Base-by-base conservation (phyloP, 768 basidiomycete species). In the Auriscalpium vulgare region DNA sequence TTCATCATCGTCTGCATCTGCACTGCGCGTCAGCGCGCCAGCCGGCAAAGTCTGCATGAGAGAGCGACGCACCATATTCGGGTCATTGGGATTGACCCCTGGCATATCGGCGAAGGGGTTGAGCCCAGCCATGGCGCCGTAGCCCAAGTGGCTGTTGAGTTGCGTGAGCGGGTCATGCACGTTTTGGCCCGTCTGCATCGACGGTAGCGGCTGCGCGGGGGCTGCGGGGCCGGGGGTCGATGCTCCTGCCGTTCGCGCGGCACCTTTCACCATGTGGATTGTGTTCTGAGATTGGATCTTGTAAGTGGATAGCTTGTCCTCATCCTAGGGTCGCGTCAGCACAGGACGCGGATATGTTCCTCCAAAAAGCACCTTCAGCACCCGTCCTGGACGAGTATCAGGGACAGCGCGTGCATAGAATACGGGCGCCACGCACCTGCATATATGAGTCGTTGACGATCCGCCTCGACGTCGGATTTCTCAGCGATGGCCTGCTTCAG, bases 251-350 rank as follows among this genome's bases (percentile, higher is more conserved):
- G 67, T 49, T 8, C 85, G 79, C 1, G 85, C 77, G 10, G 81
- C 84, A 21, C 91, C 89, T 68, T 95, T 95, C 64, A 94, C 94
- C 89, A 93, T 92, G 68, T 93, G 93, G 44, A 95, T 83, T 0
- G 92, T 94, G 67, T 97, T 90, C 3, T 81, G 78, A 1, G 87
- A 81, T 65, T 91, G 88, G 56, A 97, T 93, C 77, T 97, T 95
- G 80, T 97, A 97, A 8, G 77, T 75, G 1, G 87, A 83, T 10
- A 97, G 75, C 11, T 69, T 65, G 64, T 97, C 93, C 50, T 95
- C 92, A 62, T 92, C 91, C 85, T 92, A 64, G 52, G 51, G 43
- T 37, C 36, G 35, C 9, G n/a, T 56, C 55, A 56, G 56, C 46
- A 37, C 19, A 49, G 35, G 50, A 43, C 10, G 13, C 50, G 49